Percentiles rank a stretch among this genome's conserved stretches.
Conservation (phyloP, 192 early-diverging fungal genomes). For the Coemansia sp. region DNA sequence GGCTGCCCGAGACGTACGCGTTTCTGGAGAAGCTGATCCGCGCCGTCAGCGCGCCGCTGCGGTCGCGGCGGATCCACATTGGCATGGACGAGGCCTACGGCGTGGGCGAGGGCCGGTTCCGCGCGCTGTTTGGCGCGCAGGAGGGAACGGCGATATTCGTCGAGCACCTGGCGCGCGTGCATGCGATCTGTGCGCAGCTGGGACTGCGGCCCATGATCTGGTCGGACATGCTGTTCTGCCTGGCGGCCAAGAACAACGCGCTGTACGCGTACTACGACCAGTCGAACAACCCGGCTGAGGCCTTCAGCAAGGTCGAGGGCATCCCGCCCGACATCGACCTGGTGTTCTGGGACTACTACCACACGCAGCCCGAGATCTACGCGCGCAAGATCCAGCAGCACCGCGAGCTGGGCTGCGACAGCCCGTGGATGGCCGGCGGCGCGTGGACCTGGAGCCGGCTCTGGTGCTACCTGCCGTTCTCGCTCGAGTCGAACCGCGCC, state of each 20-base stretch:
- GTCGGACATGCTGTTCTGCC: slow-evolving; percentile 73
- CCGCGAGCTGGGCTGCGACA: slow-evolving; percentile 69
- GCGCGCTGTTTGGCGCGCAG: slow-evolving; percentile 69
- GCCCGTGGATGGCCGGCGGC: slow-evolving; percentile 79
- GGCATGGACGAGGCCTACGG: slow-evolving; percentile 90
- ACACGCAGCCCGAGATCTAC: slow-evolving; percentile 68
- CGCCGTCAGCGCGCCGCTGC: slow-evolving; percentile 61
- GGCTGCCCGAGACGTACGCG: slow-evolving; percentile 72
- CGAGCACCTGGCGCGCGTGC: slow-evolving; percentile 70
- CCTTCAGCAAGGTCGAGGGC: slow-evolving; percentile 46
- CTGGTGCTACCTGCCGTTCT: slow-evolving; percentile 78
- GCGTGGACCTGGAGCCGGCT: slow-evolving; percentile 85
- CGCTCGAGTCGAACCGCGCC: slow-evolving; percentile 72
- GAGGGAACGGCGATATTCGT: slow-evolving; percentile 72
- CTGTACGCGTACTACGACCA: slow-evolving; percentile 80
- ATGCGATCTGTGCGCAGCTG: slow-evolving; percentile 61
- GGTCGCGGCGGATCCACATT: slow-evolving; percentile 79
- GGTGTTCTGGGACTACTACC: slow-evolving; percentile 90
- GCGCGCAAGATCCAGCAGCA: slow-evolving; percentile 77
- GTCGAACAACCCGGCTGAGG: slow-evolving; percentile 57
- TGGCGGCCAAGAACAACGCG: slow-evolving; percentile 78
- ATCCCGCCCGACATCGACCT: slow-evolving; percentile 67
- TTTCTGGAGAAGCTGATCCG: slow-evolving; percentile 73
- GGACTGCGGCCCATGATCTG: slow-evolving; percentile 78
- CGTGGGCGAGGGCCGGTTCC: slow-evolving; percentile 79